Percentiles rank a stretch among this genome's conserved stretches.
These are phyloP conservation scores for Scheffersomyces quercinus DNA, from an alignment of 1,139 yeast species.

Conservation along the genomic window DNA sequence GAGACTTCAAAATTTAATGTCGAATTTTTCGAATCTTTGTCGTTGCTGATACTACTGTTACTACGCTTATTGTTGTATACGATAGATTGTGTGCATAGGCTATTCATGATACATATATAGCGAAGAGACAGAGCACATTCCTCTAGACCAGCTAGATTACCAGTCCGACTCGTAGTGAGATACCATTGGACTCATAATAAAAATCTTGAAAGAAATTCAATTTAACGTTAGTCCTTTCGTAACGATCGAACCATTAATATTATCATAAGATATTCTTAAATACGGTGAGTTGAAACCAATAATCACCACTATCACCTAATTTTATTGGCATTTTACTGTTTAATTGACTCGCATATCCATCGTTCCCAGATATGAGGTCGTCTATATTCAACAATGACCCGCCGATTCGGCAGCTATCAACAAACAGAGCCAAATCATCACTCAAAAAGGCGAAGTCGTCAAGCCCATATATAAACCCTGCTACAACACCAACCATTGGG, in stretches of 20 bases:
- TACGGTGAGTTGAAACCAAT: background rate
- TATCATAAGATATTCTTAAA: background rate
- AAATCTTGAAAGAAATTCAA: background rate
- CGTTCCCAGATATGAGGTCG: constrained; percentile 29
- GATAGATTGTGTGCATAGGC: too few relatives aligned
- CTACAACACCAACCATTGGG: constrained; percentile 8
- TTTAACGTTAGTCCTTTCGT: background rate
- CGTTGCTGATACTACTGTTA: too few relatives aligned
- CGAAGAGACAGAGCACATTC: too few relatives aligned
- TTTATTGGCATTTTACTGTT: too few relatives aligned
- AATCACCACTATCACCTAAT: background rate
- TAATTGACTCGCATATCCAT: background rate
- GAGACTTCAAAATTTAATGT: too few relatives aligned
- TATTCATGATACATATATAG: too few relatives aligned
- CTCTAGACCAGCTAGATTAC: too few relatives aligned
- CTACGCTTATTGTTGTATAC: too few relatives aligned
- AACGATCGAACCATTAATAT: background rate
- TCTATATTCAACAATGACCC: constrained; percentile 35
- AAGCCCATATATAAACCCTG: constrained; percentile 18
- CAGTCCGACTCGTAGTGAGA: too few relatives aligned
- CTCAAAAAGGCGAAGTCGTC: constrained; percentile 15
- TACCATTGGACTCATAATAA: background rate
- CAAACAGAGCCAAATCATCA: constrained; percentile 11
- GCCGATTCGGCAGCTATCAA: constrained; percentile 8
- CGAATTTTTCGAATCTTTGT: too few relatives aligned